These are phyloP conservation scores for Fusarium sp. DNA, from an alignment of 2,329 filamentous ascomycete species.

Conservation along the genomic window DNA sequence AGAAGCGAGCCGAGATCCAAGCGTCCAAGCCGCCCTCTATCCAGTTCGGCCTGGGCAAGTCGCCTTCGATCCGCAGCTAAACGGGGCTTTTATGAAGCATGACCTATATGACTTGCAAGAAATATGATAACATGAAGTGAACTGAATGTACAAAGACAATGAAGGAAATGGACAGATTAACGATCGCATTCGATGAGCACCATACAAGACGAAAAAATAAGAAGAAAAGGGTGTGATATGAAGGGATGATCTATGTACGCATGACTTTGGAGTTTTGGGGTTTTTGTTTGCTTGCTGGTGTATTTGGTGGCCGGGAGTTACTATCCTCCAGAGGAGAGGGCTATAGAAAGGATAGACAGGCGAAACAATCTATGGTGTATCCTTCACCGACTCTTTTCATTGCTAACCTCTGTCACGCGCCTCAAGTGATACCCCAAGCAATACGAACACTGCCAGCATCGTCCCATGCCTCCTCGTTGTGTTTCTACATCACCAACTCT, in stretches of 20 bases:
- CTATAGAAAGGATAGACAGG: not conserved
- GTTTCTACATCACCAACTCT: not conserved
- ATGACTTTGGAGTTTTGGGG: not conserved
- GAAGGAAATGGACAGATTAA: not conserved
- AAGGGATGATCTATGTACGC: not conserved
- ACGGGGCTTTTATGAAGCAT: conserved; percentile 2
- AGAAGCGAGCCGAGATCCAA: conserved; percentile 48
- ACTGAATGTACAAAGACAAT: not conserved
- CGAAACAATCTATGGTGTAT: not conserved
- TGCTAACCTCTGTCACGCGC: not conserved
- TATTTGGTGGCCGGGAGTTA: not conserved
- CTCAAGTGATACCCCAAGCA: fast-evolving
- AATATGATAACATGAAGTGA: conserved; percentile 8
- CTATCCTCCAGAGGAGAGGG: not conserved
- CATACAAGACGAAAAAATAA: not conserved
- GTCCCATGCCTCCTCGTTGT: not conserved
- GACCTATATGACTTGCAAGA: conserved; percentile 6
- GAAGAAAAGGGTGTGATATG: not conserved
- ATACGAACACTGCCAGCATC: not conserved
- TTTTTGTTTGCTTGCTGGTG: not conserved
- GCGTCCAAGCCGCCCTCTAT: conserved; percentile 28
- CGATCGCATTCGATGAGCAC: not conserved
- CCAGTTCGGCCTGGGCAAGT: conserved; percentile 32
- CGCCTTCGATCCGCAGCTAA: conserved; percentile 37
- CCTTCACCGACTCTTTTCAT: not conserved